Conservation (phyloP, 257 asterid genomes). For the Asclepias syriaca region DNA sequence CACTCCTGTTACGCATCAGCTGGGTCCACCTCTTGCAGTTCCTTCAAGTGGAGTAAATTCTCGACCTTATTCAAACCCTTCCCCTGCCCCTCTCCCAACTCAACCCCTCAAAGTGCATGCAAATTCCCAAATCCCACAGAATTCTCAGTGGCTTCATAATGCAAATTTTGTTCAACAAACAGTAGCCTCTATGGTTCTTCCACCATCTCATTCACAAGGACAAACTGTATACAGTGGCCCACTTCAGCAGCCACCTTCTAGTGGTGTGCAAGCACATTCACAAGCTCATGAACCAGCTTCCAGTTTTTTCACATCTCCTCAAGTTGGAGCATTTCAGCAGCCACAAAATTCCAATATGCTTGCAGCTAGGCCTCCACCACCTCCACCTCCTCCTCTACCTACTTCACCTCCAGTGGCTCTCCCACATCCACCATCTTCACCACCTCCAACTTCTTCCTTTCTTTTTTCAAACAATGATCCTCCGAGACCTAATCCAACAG, state of each 20-base stretch:
- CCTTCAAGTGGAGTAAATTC: slow-evolving; percentile 33
- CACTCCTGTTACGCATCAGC: slow-evolving; percentile 31
- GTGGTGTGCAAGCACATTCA: slow-evolving; percentile 23
- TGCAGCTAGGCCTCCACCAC: slow-evolving; percentile 18
- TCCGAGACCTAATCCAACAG: slow-evolving; percentile 2
- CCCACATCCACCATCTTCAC: slow-evolving; percentile 51
- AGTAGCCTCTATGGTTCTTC: slow-evolving; percentile 31
- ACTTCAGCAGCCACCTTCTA: slow-evolving; percentile 30
- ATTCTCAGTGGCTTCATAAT: slow-evolving; percentile 47
- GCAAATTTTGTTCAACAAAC: slow-evolving; percentile 34
- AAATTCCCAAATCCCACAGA: slow-evolving; percentile 35
- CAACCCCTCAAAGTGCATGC: slow-evolving; percentile 28
- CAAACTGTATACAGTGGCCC: slow-evolving; percentile 35
- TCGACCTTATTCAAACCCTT: slow-evolving; percentile 37
- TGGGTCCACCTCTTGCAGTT: slow-evolving; percentile 27
- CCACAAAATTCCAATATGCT: slow-evolving; percentile 29
- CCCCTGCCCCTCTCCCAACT: slow-evolving; percentile 33
- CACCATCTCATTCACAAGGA: slow-evolving; percentile 44
- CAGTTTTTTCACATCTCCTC: slow-evolving; percentile 27
- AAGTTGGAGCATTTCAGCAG: slow-evolving; percentile 27
- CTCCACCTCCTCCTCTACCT: slow-evolving; percentile 44
- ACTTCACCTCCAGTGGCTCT: slow-evolving; percentile 51
- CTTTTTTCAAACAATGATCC: slow-evolving; percentile 5
- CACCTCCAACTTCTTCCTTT: slow-evolving; percentile 30
- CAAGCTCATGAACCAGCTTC: slow-evolving; percentile 27